These are phyloP conservation scores for Globisporangium radiosum DNA, from an alignment of 352 stramenopile species.

Conservation along the genomic window DNA sequence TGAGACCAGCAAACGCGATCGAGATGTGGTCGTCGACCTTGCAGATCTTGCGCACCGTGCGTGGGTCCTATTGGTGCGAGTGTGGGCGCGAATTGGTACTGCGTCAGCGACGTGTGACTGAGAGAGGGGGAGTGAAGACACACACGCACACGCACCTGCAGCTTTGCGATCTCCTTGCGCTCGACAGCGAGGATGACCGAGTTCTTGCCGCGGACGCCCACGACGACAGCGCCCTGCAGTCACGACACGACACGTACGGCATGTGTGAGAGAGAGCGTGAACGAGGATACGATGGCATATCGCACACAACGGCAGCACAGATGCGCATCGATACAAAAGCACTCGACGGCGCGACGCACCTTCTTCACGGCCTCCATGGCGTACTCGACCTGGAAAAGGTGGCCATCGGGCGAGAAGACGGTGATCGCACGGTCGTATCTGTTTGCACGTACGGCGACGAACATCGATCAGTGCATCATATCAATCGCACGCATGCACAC, in stretches of 20 bases:
- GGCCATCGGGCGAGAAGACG: constrained; percentile 98
- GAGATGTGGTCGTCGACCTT: constrained; percentile 98
- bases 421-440: constrained; percentile 99
- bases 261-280: neutral
- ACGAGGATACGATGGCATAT: neutral
- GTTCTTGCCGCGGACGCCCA: constrained; percentile 96
- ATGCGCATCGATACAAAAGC: neutral
- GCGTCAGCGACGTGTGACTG: neutral
- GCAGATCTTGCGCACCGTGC: constrained; percentile 99
- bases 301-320: neutral
- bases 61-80: constrained; percentile 66
- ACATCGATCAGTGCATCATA: neutral
- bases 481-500: neutral
- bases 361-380: constrained; percentile 99
- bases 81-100: neutral
- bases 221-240: constrained; percentile 87
- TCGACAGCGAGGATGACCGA: constrained; percentile 93
- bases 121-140: neutral
- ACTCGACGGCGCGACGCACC: constrained; percentile 16
- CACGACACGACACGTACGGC: neutral
- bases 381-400: constrained; percentile 99
- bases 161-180: constrained; percentile 84
- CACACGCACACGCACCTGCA: constrained; percentile 53
- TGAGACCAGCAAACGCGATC: constrained; percentile 98
- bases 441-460: neutral